Evolutionary conservation across 2,329 filamentous ascomycete species (phyloP).

Genomic region (Clarireedia sp.): DNA sequence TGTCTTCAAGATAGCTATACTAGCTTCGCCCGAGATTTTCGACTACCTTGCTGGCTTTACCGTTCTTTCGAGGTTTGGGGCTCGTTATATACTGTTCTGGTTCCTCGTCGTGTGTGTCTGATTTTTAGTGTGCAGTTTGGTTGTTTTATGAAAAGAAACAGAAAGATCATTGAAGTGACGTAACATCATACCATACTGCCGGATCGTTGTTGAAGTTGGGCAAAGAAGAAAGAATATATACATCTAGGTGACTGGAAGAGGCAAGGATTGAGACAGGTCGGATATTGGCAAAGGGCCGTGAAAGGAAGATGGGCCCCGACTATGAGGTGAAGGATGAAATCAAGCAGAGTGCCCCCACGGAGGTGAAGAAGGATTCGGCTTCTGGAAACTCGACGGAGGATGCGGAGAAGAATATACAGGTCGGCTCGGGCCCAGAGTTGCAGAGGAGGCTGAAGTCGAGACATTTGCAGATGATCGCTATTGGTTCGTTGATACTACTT

Average conservation of each 20-base stretch:
- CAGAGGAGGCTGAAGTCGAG: constrained; percentile 41
- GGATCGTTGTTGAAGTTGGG: too few species aligned
- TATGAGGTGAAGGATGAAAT: not conserved
- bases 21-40: too few species aligned
- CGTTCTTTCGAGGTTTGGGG: too few species aligned
- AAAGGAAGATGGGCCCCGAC: not conserved
- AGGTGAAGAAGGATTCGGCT: constrained; percentile 3
- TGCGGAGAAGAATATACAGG: constrained; percentile 3
- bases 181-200: too few species aligned
- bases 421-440: constrained; percentile 6
- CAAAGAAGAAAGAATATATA: too few species aligned
- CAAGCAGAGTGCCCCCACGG: not conserved
- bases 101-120: too few species aligned
- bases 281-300: not conserved
- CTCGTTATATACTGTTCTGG: too few species aligned
- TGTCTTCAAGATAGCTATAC: too few species aligned
- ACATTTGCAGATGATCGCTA: constrained; percentile 62
- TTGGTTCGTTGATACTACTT: constrained; percentile 29
- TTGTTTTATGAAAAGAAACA: too few species aligned
- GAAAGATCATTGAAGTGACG: too few species aligned
- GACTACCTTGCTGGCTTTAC: too few species aligned
- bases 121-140: too few species aligned
- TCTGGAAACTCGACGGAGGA: constrained; percentile 2
- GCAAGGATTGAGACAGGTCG: not conserved
- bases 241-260: not conserved